Evolutionary conservation across 495 filamentous ascomycete genomes (phyloP).

Genomic region (Aspergillus ellipticus): DNA sequence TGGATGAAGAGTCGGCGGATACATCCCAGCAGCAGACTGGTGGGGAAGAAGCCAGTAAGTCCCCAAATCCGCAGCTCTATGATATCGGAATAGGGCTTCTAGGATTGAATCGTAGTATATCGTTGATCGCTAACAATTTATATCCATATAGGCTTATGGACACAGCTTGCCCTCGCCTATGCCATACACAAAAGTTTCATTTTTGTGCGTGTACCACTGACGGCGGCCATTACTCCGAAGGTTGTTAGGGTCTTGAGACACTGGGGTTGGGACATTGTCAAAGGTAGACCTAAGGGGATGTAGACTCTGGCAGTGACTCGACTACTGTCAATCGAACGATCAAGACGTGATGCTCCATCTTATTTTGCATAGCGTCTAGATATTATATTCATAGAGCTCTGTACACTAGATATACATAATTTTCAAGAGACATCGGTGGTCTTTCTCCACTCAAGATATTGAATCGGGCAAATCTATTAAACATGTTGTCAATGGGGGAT

Average conservation of each 20-base stretch:
- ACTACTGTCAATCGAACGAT: not conserved
- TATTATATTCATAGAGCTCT: constrained; percentile 18
- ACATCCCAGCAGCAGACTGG: constrained; percentile 10
- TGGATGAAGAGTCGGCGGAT: constrained; percentile 34
- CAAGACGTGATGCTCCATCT: not conserved
- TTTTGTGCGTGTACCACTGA: constrained; percentile 85
- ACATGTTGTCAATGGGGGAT: not conserved
- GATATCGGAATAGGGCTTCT: no score
- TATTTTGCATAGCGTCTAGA: constrained; percentile 28
- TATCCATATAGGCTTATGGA: constrained; percentile 61
- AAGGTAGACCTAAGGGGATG: constrained; percentile 50
- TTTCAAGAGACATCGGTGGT: constrained; percentile 14
- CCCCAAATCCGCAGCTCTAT: constrained; percentile 1
- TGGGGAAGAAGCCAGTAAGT: constrained; percentile 50
- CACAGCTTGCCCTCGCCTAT: constrained; percentile 90
- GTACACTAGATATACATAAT: constrained; percentile 41
- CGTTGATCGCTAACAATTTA: not conserved
- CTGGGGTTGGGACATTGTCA: constrained; percentile 80
- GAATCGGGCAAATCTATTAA: constrained; percentile 12
- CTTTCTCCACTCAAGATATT: constrained; percentile 27
- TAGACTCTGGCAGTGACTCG: constrained; percentile 1
- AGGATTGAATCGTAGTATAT: not conserved
- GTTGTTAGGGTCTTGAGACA: constrained; percentile 79
- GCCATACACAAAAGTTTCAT: constrained; percentile 98
- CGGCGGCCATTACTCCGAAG: constrained; percentile 85